These are phyloP conservation scores for Cucurbita maxima DNA, from an alignment of 306 rosid species.

Conservation along the genomic window DNA sequence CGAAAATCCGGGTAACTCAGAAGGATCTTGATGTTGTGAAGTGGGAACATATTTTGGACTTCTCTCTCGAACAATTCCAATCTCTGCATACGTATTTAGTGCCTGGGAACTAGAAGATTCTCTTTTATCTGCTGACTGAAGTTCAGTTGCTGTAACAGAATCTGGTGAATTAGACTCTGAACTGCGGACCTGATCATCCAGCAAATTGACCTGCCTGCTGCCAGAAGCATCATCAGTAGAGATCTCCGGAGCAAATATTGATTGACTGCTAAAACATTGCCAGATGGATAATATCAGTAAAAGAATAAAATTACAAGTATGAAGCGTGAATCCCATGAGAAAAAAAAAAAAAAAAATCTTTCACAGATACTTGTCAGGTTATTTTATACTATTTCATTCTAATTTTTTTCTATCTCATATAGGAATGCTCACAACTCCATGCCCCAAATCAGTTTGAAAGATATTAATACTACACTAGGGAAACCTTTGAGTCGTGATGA, in stretches of 20 bases:
- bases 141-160: conserved; percentile 44
- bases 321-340: background rate
- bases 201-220: conserved; percentile 36
- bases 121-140: conserved; percentile 45
- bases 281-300: background rate
- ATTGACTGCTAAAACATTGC: conserved; percentile 30
- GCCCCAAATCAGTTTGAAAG: background rate
- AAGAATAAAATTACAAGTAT: background rate
- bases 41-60: conserved; percentile 52
- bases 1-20: conserved; percentile 69
- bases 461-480: background rate
- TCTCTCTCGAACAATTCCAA: conserved; percentile 53
- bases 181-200: conserved; percentile 38
- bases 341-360: background rate
- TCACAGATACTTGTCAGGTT: background rate
- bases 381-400: background rate
- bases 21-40: conserved; percentile 56
- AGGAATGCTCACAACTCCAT: background rate
- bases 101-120: conserved; percentile 51
- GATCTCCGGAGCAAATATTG: conserved; percentile 37
- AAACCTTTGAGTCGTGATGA: background rate
- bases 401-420: background rate
- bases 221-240: conserved; percentile 46
- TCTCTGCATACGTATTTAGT: conserved; percentile 50
- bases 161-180: conserved; percentile 50